A percentile compares a stretch with the other conserved stretches of the same genome.
Evolutionary conservation across 371 early-diverging fungal genomes (phyloP).

Genomic region (Mucor velutinosus): DNA sequence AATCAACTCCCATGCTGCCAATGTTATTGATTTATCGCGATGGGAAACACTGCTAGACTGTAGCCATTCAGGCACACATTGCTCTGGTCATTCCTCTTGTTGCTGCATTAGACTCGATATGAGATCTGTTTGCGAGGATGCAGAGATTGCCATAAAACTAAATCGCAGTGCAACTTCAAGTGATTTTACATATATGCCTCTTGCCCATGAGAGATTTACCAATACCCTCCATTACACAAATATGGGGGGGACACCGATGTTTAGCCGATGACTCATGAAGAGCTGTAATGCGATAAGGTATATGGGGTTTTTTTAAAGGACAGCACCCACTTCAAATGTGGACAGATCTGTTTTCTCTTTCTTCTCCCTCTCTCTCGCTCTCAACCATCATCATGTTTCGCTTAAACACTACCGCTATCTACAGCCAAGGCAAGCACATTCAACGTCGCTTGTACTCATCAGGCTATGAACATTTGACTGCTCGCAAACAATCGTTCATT

Average conservation of each 20-base stretch:
- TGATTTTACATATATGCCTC: too few species aligned
- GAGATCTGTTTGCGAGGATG: too few species aligned
- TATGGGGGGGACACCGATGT: too few species aligned
- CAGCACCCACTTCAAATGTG: neutral
- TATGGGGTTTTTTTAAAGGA: neutral
- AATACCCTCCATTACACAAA: too few species aligned
- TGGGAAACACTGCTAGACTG: too few species aligned
- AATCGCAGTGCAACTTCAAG: too few species aligned
- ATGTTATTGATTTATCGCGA: too few species aligned
- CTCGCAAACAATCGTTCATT: constrained; percentile 50
- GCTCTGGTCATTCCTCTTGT: too few species aligned
- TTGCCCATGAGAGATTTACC: neutral
- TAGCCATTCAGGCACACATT: too few species aligned
- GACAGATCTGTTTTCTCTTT: neutral
- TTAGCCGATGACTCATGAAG: neutral
- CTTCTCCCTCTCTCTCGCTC: constrained; percentile 4
- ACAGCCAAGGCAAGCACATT: neutral
- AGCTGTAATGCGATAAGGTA: neutral
- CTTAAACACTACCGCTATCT: neutral
- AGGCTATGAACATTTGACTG: constrained; percentile 33
- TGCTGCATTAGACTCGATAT: too few species aligned
- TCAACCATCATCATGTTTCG: constrained; percentile 13
- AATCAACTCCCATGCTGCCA: too few species aligned
- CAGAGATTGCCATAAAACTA: too few species aligned
- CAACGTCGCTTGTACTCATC: constrained; percentile 20